Conservation (phyloP, 208 protist genomes). For the Leishmania turanica region DNA sequence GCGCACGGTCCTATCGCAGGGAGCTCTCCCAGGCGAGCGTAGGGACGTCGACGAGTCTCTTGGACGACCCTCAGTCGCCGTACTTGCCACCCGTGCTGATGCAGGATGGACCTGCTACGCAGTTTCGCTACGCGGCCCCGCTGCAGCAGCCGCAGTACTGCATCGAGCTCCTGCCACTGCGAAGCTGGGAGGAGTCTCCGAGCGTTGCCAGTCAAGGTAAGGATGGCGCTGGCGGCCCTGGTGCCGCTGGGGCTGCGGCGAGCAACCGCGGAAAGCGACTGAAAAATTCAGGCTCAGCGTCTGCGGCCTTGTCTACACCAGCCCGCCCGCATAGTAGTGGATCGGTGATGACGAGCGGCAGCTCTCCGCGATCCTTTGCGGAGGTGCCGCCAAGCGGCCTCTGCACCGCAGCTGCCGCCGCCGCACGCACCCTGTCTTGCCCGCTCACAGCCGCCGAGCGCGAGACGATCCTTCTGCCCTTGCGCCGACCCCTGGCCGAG, state of each 20-base stretch:
- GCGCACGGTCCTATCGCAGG: background rate
- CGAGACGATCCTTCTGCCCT: constrained; percentile 13
- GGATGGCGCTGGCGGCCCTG: background rate
- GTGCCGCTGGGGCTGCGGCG: background rate
- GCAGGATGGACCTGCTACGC: constrained; percentile 41
- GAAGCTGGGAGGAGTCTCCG: constrained; percentile 24
- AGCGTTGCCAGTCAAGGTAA: background rate
- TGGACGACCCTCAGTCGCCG: background rate
- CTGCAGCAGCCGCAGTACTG: constrained; percentile 41
- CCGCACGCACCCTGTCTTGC: constrained; percentile 13
- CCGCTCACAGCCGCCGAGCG: constrained; percentile 29
- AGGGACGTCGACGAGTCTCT: background rate
- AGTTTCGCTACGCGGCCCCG: constrained; percentile 48
- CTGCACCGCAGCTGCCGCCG: background rate
- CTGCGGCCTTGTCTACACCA: background rate
- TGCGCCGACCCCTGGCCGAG: constrained; percentile 15
- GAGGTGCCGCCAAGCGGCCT: background rate
- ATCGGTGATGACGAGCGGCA: constrained; percentile 1
- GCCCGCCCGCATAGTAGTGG: background rate
- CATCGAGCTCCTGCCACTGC: constrained; percentile 44
- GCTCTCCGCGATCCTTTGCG: background rate
- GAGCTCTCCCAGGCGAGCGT: background rate
- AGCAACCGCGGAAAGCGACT: constrained; percentile 1
- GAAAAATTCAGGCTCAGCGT: background rate
- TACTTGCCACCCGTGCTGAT: constrained; percentile 22